These are phyloP conservation scores for Panellus pusillus DNA, from an alignment of 768 basidiomycete species.

Conservation along the genomic window DNA sequence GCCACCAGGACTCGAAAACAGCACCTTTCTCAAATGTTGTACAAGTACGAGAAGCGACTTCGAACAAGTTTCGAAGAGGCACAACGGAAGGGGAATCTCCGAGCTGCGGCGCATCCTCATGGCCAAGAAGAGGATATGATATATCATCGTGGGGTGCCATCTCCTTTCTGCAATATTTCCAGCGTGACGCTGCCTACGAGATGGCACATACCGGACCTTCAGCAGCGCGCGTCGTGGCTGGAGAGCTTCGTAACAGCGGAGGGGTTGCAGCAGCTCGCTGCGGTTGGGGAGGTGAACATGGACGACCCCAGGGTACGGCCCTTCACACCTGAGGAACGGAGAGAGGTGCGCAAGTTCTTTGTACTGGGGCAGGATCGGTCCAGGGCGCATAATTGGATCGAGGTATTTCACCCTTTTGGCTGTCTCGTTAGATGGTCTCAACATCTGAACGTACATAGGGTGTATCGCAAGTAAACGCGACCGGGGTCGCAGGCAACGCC, in stretches of 20 bases:
- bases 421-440: not conserved
- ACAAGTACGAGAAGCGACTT: too few species aligned
- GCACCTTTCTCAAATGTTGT: too few species aligned
- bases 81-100: too few species aligned
- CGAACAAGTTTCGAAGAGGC: too few species aligned
- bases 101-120: too few species aligned
- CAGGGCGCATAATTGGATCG: not conserved
- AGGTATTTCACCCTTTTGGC: not conserved
- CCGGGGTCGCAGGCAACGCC: slow-evolving; percentile 17
- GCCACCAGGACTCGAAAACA: too few species aligned
- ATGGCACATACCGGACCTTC: not conserved
- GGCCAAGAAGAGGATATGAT: too few species aligned
- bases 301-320: slow-evolving; percentile 36
- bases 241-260: slow-evolving; percentile 18
- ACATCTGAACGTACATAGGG: not conserved
- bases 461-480: not conserved
- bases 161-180: slow-evolving; percentile 6
- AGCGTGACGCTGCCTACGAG: not conserved
- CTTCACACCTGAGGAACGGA: slow-evolving; percentile 31
- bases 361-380: not conserved
- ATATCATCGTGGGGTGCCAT: not conserved
- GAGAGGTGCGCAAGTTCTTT: slow-evolving; percentile 28
- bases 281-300: slow-evolving; percentile 25
- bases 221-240: not conserved
- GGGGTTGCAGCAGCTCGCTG: slow-evolving; percentile 18